These are phyloP conservation scores for Aspergillus alliaceus DNA, from an alignment of 2,329 filamentous ascomycete genomes.

Conservation along the genomic window DNA sequence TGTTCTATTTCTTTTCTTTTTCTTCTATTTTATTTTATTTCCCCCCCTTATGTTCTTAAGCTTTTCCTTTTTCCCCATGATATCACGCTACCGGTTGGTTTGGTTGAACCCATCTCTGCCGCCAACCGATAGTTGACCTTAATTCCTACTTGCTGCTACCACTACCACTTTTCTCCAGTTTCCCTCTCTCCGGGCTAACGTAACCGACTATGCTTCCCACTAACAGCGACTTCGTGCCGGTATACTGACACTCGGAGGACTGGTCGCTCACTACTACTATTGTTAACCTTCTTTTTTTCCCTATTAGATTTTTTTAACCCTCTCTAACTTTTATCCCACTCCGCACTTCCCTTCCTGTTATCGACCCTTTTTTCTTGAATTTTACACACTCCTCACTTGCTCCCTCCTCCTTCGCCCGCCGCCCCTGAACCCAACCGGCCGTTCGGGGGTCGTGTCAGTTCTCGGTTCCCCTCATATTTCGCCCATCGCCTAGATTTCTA, in stretches of 20 bases:
- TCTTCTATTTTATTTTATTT: not conserved
- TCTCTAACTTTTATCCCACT: not conserved
- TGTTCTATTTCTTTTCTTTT: not conserved
- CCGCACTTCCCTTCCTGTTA: not conserved
- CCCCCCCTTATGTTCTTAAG: not conserved
- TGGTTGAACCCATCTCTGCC: not conserved
- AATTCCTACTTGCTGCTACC: not conserved
- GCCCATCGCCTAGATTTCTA: constrained; percentile 12
- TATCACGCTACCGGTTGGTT: not conserved
- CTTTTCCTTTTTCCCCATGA: not conserved
- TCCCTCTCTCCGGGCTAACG: constrained; percentile 2
- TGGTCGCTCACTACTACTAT: not conserved
- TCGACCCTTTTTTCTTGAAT: not conserved
- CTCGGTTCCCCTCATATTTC: constrained; percentile 14
- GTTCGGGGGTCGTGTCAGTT: constrained; percentile 22
- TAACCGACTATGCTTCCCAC: constrained; percentile 5
- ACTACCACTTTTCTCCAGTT: not conserved
- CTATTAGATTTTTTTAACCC: not conserved
- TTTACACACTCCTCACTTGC: not conserved
- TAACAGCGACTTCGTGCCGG: not conserved
- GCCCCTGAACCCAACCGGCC: constrained; percentile 17
- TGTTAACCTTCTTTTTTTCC: not conserved
- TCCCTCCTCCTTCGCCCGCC: constrained; percentile 3
- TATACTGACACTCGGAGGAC: not conserved
- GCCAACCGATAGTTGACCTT: not conserved